These are phyloP conservation scores for Cadophora gregata DNA, from an alignment of 2,329 filamentous ascomycete genomes.

Conservation along the genomic window DNA sequence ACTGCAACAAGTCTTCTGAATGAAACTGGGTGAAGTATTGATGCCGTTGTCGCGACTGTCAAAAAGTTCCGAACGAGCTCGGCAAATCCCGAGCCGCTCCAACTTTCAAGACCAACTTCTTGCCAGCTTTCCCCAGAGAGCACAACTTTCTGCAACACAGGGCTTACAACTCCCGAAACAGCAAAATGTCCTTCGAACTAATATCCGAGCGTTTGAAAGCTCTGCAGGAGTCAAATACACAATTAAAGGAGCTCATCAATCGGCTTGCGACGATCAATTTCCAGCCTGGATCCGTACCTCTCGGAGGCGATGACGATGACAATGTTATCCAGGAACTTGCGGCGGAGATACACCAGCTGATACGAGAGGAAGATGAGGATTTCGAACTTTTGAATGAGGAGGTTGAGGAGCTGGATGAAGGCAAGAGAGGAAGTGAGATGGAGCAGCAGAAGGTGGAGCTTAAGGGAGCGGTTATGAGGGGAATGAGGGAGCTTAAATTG, in stretches of 20 bases:
- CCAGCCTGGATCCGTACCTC: constrained; percentile 61
- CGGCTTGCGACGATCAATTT: constrained; percentile 64
- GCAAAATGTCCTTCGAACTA: constrained; percentile 60
- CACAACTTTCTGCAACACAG: neutral
- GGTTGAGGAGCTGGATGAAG: constrained; percentile 68
- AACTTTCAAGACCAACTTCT: constrained; percentile 15
- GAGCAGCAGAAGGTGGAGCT: constrained; percentile 70
- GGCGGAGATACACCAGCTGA: constrained; percentile 77
- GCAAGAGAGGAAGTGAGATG: constrained; percentile 56
- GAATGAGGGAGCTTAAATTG: constrained; percentile 75
- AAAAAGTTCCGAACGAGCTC: constrained; percentile 26
- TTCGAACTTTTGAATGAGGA: constrained; percentile 82
- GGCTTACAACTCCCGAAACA: neutral
- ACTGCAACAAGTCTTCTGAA: neutral
- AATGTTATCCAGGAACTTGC: constrained; percentile 73
- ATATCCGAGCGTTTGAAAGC: constrained; percentile 65
- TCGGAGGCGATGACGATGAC: constrained; percentile 49
- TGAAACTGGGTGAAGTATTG: neutral
- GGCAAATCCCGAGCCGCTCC: constrained; percentile 25
- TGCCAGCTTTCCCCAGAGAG: constrained; percentile 24
- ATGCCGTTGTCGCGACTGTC: constrained; percentile 8
- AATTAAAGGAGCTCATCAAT: constrained; percentile 64
- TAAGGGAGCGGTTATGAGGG: constrained; percentile 67
- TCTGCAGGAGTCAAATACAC: constrained; percentile 65
- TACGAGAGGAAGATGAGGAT: constrained; percentile 83